Base-by-base conservation (phyloP, 2,329 filamentous ascomycete genomes). In the Xylaria multiplex region DNA sequence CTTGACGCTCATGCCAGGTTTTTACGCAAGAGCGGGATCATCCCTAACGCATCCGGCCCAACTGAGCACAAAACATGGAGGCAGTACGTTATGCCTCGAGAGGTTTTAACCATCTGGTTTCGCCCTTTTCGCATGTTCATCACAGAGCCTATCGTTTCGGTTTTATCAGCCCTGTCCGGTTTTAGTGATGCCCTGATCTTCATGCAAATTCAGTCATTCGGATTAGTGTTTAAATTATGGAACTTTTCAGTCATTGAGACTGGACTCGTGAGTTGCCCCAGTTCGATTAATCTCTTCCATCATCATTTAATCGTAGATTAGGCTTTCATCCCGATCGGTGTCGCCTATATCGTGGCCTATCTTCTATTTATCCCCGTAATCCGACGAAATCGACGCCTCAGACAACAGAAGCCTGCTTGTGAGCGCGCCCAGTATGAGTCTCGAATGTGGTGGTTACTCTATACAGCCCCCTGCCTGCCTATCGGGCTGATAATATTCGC, bases 171-270 rank as follows among this genome's bases (percentile, higher is more conserved):
- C 1, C 80, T 90, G 49, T 86, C 82, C 60, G 87, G 87, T 42
- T 90, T 90, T 80, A 85, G 82, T 70, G 88, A 90, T 71, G 86
- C 87, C 1, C 79, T 90, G 49, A 89, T 90, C 73, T 90, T 90
- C 78, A 89, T 87, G 79, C 89, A 89, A 75, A 83, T 90, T 45
- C 86, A 90, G 72, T 87, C 85, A 0, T 89, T 89, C 66, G 77
- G 79, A 1, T 81, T 86, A 0, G 88, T 91, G 3, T 88, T 88
- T 69, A 75, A 81, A 48, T 82, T 89, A 68, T 90, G 86, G 85
- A 71, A 80, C 32, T 90, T 91, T 75, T 77, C 80, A 43, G 80
- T 79, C 14, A 67, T 68, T 22, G 58, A 76, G 48, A 67, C 68
- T 27, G 75, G 75, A 58, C 64, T 77, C 30, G 75, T 74, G 68